Evolutionary conservation across 345 rosid genomes (phyloP), one percentile per base, ranked within the genome.

Genomic region (Hibiscus mutabilis): DNA sequence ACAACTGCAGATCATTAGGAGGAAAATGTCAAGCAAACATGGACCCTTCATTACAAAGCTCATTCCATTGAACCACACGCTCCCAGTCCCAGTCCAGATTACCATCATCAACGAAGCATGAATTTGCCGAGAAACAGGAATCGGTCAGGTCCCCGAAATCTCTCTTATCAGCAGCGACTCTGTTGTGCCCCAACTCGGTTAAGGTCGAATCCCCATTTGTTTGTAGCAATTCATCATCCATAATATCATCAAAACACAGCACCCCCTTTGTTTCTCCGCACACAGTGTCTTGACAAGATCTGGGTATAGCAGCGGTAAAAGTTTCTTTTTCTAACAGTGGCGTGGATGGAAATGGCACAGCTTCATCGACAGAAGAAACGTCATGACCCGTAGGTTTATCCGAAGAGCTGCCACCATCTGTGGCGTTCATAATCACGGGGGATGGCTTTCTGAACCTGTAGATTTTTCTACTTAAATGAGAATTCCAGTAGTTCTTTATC

Each of bases 401-500:
- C 16, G 18, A 5, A 15, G 66, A 22, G n/a, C 4, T 47, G 46
- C 3, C 14, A 24, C 35, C 71, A 16, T 59, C 2, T 53, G 52
- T 35, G 19, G 56, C 61, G 29, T 77, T 77, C 59, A 62, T 6
- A 4, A 59, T 46, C 33, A 65, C 51, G 0, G 75, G 55, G n/a
- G 40, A 22, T 3, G 74, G 76, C 42, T 73, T 79, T 65, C 83
- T 70, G 19, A 82, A 81, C 13, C 75, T 77, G 77, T 75, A 69
- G 63, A 85, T 70, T 76, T 82, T 84, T 46, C 90, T 75, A 40
- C 88, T 81, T 69, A 88, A 65, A 56, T 86, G 87, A 16, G 90
- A 86, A 64, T 86, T 88, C 93, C 93, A 86, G 72, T 88, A 82
- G 65, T 88, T 88, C 72, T 88, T 88, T 24, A 88, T 86, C 72